Evolutionary conservation across 495 filamentous ascomycete species (phyloP).

Genomic region (Staphylotrichum tortipilum): DNA sequence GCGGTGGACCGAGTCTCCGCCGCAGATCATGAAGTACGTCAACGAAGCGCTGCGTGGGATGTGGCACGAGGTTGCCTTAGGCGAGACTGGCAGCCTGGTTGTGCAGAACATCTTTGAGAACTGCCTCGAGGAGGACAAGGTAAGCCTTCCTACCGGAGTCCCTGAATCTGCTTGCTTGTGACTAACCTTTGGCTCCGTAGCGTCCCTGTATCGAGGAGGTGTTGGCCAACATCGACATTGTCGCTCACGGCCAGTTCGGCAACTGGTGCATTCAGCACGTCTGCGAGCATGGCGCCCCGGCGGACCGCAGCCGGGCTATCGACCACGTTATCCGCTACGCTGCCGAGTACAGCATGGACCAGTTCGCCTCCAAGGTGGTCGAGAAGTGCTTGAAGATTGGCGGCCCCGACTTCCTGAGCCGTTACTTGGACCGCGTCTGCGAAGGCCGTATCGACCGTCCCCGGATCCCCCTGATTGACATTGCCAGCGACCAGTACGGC

Average conservation of each 20-base stretch:
- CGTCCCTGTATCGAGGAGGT: conserved; percentile 96
- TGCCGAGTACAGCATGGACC: conserved; percentile 96
- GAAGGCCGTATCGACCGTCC: conserved; percentile 84
- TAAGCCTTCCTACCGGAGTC: conserved; percentile 25
- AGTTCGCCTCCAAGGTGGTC: conserved; percentile 97
- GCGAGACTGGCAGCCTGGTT: conserved; percentile 93
- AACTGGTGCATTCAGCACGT: conserved; percentile 99
- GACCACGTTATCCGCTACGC: conserved; percentile 91
- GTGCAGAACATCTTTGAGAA: conserved; percentile 99
- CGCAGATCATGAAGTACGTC: conserved; percentile 97
- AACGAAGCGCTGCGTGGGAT: conserved; percentile 92
- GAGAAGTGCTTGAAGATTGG: conserved; percentile 99
- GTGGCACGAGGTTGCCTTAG: conserved; percentile 97
- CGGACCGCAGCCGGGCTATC: conserved; percentile 84
- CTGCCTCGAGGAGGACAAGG: conserved; percentile 97
- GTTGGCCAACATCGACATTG: conserved; percentile 82
- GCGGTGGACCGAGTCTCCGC: conserved; percentile 87
- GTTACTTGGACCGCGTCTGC: conserved; percentile 89
- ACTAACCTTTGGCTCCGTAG: too few species aligned
- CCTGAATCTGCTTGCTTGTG: too few species aligned
- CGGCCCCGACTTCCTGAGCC: conserved; percentile 78
- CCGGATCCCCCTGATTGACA: conserved; percentile 95
- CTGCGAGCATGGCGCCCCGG: conserved; percentile 89
- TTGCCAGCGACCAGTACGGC: conserved; percentile 95
- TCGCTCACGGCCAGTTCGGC: conserved; percentile 96